Evolutionary conservation across 2,329 filamentous ascomycete genomes (phyloP), one percentile per base, ranked within the genome.

Genomic region (Fusarium tanahbumbuense): DNA sequence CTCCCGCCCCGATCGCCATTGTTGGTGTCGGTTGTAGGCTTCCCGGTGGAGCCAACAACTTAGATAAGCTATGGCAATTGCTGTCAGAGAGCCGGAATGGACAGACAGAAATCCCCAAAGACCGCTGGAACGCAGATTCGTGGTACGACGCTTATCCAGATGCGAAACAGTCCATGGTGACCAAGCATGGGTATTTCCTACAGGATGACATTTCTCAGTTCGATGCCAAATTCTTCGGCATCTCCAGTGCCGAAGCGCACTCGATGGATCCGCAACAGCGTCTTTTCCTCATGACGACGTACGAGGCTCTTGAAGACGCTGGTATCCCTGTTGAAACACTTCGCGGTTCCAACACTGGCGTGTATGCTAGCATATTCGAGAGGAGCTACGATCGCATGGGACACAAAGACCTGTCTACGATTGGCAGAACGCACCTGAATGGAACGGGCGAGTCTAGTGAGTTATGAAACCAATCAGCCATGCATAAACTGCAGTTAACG

Each of bases 321-420:
- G 32, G 57, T 9, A 60, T 60, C 18, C 52, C 57, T 0, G 20
- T 57, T 25, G 57, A 60, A 28, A 57, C 16, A 8, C 41, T 60
- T 2, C 57, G 57, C 0, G 52, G 57, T 10, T 60, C 52, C 3
- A 57, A 60, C 25, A 60, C 57, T 32, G 41, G 41, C 6, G 57
- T 60, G 8, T 60, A 57, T 32, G 57, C 57, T 8, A 60, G 57
- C 16, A 60, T 57, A 22, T 60, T 60, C 8, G 52, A 60, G 30
- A 60, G 57, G 15, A 60, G 57, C 16, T 60, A 60, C 10, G 41
- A 60, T 9, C 57, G 52, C 4, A 60, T 60, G 52, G 57, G 57
- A 1, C 57, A 60, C 20, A 60, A 60, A 4, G 57, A 60, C 15
- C 25, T 60, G 23, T 60, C 57, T 5, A 60, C 57, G 4, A 60